Base-by-base conservation (phyloP, 371 early-diverging fungal species). In the Mortierella sp. region DNA sequence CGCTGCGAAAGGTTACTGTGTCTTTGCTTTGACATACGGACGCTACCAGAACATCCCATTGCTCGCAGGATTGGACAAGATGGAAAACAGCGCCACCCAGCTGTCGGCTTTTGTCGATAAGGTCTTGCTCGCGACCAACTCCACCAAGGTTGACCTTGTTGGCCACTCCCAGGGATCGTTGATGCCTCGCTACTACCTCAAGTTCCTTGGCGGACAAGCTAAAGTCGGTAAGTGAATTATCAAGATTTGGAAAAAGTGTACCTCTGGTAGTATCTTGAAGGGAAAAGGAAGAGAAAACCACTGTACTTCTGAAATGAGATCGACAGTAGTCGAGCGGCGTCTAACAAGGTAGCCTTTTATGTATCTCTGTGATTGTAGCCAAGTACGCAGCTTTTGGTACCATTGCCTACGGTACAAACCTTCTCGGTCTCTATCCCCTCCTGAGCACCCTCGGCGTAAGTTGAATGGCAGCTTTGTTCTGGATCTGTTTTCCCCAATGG, bases 81-180 rank as follows among this genome's bases (percentile, higher is more conserved):
- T 87, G 34, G 87, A 87, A 60, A 81, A 60, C 55, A 77, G 83
- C 54, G 87, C 87, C 5, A 54, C 16, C 21, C 73, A 87, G 70
- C 60, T 87, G 45, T 77, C 83, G 11, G 60, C 73, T 9, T 87
- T 83, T 74, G 76, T 87, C 38, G 87, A 87, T 79, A 83, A 83
- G 79, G 87, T 87, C 34, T 26, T 87, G 7, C 55, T 63, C 14
- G 68, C 87, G 24, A 87, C 87, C 76, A 63, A 63, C 60, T n/a
- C 81, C 26, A 76, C 80, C 76, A 78, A 87, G 87, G 84, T 83
- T n/a, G 76, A 87, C 72, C 28, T 87, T 14, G 70, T 87, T 2
- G 87, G 87, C 14, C 87, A 87, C 70, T 83, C 83, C 14, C 79
- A 87, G 70, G 87, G 86, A 47, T 74, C 82, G 21, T 47, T 86